Base-by-base conservation (phyloP, 1,284 basidiomycete genomes). In the Malassezia yamatoensis region DNA sequence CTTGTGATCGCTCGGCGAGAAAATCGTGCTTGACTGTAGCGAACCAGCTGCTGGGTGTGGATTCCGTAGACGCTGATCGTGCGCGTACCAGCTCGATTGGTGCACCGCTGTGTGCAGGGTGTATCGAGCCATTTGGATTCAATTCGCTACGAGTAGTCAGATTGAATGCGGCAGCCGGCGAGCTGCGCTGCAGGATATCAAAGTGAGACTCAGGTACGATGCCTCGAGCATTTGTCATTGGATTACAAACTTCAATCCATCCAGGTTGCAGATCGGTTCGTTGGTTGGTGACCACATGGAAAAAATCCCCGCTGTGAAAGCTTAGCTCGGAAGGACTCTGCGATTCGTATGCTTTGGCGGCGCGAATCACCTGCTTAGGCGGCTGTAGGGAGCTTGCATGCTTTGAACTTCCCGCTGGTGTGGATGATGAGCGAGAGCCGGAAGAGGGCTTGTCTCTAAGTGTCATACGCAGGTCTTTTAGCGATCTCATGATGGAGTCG, bases 11-110 rank as follows among this genome's bases (percentile, higher is more conserved):
- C 75, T 99, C 94, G 29, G 94, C 93, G 7, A 80, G 76, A 68
- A 98, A 98, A 72, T 98, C 90, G 74, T 96, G 93, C 66, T 90
- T 83, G 32, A 98, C 93, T 59, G 93, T 82, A 15, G 93, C 93
- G 34, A 54, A 40, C 32, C 45, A 47, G 29, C 16, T 47, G 33
- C 45, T 46, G 5, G 41, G 41, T 29, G 24, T 29, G 10, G 41
- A 43, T 6, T 6, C 16, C 15, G 4, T 12, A 7, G 32, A 34
- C 10, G 24, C 15, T 29, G 24, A 18, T 6, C 44, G 44, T 15
- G 44, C 18, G 16, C 24, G 44, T 21, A 21, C 12, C 42, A 21
- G 20, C 32, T 21, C 42, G 15, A 13, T 18, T 15, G 20, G 20
- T 24, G 11, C 24, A 21, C 16, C 8, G 39, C 16, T 18, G 9